Base-by-base conservation (phyloP, 2,329 filamentous ascomycete species). In the Phaeosphaeriaceae sp. region DNA sequence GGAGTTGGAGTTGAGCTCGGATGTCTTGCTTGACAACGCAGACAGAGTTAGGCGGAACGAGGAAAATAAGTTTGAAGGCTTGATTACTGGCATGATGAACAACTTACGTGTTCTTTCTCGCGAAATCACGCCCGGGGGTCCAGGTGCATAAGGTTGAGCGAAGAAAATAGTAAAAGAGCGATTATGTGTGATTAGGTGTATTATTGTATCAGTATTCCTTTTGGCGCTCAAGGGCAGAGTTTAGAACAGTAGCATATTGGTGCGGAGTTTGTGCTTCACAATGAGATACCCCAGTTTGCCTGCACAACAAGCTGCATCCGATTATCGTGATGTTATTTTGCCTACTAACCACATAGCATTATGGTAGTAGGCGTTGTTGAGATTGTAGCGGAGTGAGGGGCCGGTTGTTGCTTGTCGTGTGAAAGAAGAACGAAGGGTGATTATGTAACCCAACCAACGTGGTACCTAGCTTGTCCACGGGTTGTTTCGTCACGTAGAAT, bases 21-120 rank as follows among this genome's bases (percentile, higher is more conserved):
- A 72, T 4, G 77, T 81, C n/a, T 70, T 93, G 12, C 74, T 88
- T 38, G 81, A 87, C 9, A 87, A 92, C 57, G 87, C 87, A 6
- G 76, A 77, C 29, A 78, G 80, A 47, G 81, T 84, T 18, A 76
- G 80, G 59, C 76, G 78, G 5, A 84, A 87, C 60, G 60, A 60
- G 17, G 42, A 47, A 0, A 72, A 58, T 37, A 48, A 54, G 34
- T 82, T 88, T 67, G 79, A 83, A 46, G 81, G 85, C 37, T 73
- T 93, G 12, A 83, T 94, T 3, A 85, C 88, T 53, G 88, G 87
- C 1, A 83, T 94, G 54, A 74, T 93, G 47, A 87, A 92, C 70
- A 93, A 94, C 35, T 42, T 73, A 37, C 54, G 70, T 17, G 65
- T 72, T 13, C 48, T 72, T 26, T 72, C 69, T 17, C 64, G 70